Evolutionary conservation across 495 filamentous ascomycete genomes (phyloP), one percentile per base, ranked within the genome.

Genomic region (Trichoderma reesei): DNA sequence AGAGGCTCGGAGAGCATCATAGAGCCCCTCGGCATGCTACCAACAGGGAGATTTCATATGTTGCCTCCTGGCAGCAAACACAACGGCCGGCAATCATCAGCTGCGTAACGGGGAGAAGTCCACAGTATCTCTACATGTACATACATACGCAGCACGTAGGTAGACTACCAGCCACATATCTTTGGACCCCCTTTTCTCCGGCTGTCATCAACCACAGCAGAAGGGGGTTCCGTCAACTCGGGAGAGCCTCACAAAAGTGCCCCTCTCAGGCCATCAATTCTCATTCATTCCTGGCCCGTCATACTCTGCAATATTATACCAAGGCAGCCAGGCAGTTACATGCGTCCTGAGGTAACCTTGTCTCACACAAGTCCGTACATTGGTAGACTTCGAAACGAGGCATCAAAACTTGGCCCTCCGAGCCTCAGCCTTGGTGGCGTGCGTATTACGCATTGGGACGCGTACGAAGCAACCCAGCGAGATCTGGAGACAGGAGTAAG

Each of bases 161-260:
- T 39, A 39, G 38, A 39, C 6, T 7, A 56, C 51, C 31, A 56
- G 51, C 51, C 51, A 56, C 51, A 56, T 26, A 56, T 56, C 26
- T 26, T 26, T 56, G 51, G 10, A 56, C 20, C 51, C 51, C 51
- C 51, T 56, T 56, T 33, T 56, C 26, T 26, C 26, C 51, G 31
- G 51, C 51, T 56, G 51, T 31, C 51, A 33, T 14, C 51, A 33
- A 56, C 20, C 51, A 33, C 18, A 56, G n/a, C 3, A 54, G 51
- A 31, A 56, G 31, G 51, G 18, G 51, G 51, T 20, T 5, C 51
- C 18, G 9, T 56, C 31, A 31, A 26, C 20, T 31, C 18, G 44
- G 44, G 44, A 48, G 44, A 48, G 44, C 44, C 18, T 56, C 51
- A 56, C 51, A 56, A 56, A 56, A 56, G 51, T 56, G 51, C 51